These are phyloP conservation scores for Podospora pseudoanserina DNA, from an alignment of 495 filamentous ascomycete species.

Conservation along the genomic window DNA sequence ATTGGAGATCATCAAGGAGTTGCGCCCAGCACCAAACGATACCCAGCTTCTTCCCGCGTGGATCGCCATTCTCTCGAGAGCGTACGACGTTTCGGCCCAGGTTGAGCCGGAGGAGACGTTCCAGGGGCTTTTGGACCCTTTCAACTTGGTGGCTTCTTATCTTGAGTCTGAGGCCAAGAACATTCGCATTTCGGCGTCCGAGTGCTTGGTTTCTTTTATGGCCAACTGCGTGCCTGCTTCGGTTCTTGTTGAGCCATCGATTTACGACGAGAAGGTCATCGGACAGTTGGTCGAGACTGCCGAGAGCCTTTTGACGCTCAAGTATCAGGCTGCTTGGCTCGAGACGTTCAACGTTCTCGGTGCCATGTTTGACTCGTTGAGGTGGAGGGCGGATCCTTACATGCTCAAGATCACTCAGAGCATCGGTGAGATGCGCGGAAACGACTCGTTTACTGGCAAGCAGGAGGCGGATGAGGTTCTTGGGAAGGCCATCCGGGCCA, in stretches of 20 bases:
- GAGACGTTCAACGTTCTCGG: slow-evolving; percentile 88
- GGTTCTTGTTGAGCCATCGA: slow-evolving; percentile 79
- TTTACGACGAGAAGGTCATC: slow-evolving; percentile 81
- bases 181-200: slow-evolving; percentile 87
- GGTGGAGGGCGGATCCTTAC: slow-evolving; percentile 77
- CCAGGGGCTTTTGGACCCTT: slow-evolving; percentile 76
- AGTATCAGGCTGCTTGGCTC: slow-evolving; percentile 91
- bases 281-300: slow-evolving; percentile 67
- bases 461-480: slow-evolving; percentile 91
- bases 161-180: slow-evolving; percentile 84
- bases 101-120: slow-evolving; percentile 84
- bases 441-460: slow-evolving; percentile 87
- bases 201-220: slow-evolving; percentile 89
- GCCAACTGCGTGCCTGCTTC: slow-evolving; percentile 78
- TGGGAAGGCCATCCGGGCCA: slow-evolving; percentile 76
- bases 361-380: slow-evolving; percentile 81
- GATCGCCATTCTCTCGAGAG: slow-evolving; percentile 91
- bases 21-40: slow-evolving; percentile 86
- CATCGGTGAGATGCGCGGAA: slow-evolving; percentile 82
- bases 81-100: slow-evolving; percentile 89
- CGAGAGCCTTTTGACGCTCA: slow-evolving; percentile 72
- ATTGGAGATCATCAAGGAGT: slow-evolving; percentile 78
- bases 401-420: slow-evolving; percentile 67
- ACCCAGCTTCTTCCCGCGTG: slow-evolving; percentile 90
- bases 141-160: slow-evolving; percentile 70